phyloP scores from a whole-genome alignment of 2,329 filamentous ascomycete genomes.

The Trichoderma arundinaceum region DNA sequence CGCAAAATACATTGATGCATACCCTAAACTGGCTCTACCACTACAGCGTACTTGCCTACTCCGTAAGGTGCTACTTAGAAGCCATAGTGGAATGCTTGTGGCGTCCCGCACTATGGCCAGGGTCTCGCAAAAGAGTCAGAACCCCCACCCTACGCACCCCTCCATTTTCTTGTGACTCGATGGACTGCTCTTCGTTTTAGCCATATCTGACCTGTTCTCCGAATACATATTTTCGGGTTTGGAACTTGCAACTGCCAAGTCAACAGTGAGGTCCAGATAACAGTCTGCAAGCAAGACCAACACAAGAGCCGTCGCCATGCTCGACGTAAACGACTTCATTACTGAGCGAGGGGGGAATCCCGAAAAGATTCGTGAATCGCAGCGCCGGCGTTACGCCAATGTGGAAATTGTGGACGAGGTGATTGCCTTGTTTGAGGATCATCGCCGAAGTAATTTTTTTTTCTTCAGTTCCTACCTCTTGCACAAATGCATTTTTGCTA shows the following conservation, averaged over 20 bases:
- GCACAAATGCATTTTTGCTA: background rate
- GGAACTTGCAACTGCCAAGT: background rate
- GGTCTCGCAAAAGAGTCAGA: conserved; percentile 19
- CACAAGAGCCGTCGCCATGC: conserved; percentile 57
- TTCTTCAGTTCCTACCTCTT: conserved; percentile 34
- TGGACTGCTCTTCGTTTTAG: background rate
- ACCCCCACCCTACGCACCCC: conserved; percentile 25
- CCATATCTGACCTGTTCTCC: background rate
- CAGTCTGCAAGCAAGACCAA: too few species aligned
- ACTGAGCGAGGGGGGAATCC: conserved; percentile 88
- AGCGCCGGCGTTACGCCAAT: conserved; percentile 78
- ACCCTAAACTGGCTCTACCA: too few species aligned
- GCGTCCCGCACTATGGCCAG: conserved; percentile 1
- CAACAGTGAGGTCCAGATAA: background rate
- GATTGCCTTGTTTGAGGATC: conserved; percentile 84
- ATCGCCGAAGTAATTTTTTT: conserved; percentile 69
- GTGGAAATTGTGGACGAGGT: conserved; percentile 90
- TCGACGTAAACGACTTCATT: conserved; percentile 80
- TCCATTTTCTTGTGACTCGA: conserved; percentile 26
- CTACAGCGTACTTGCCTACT: too few species aligned
- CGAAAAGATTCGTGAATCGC: conserved; percentile 88
- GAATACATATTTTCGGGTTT: background rate
- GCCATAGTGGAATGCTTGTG: background rate
- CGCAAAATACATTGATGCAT: too few species aligned
- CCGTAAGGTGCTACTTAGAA: too few species aligned